Conservation (phyloP, 164 flowering plant genomes). For the Cinnamomum micranthum region DNA sequence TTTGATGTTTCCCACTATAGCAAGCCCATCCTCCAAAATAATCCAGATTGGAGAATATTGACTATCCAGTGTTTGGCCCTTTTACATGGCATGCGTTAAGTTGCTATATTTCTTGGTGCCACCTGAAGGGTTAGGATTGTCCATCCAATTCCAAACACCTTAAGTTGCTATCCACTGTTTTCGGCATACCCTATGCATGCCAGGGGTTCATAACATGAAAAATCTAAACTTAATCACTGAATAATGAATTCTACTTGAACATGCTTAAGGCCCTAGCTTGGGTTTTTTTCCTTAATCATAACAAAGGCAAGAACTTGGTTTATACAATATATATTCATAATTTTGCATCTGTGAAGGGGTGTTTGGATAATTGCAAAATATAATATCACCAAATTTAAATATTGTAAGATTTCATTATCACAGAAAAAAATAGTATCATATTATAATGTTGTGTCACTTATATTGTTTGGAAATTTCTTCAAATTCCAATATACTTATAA, state of each 20-base stretch:
- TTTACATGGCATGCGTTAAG: background rate
- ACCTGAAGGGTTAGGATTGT: background rate
- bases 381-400: no score
- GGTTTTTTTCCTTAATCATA: background rate
- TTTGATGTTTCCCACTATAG: no score
- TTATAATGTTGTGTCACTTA: no score
- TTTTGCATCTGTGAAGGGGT: background rate
- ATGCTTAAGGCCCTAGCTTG: background rate
- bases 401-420: no score
- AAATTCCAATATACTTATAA: no score
- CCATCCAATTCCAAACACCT: background rate
- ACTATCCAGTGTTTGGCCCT: background rate
- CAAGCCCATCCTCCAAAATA: no score
- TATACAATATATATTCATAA: background rate
- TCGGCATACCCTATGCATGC: background rate
- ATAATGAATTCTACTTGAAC: background rate
- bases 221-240: background rate
- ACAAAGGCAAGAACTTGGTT: background rate
- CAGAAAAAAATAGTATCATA: no score
- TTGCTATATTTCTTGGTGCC: background rate
- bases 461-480: no score
- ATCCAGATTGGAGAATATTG: no score
- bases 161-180: no score
- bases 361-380: no score
- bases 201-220: background rate